Evolutionary conservation across 2,329 filamentous ascomycete species (phyloP).

Genomic region (Byssochlamys sp.): DNA sequence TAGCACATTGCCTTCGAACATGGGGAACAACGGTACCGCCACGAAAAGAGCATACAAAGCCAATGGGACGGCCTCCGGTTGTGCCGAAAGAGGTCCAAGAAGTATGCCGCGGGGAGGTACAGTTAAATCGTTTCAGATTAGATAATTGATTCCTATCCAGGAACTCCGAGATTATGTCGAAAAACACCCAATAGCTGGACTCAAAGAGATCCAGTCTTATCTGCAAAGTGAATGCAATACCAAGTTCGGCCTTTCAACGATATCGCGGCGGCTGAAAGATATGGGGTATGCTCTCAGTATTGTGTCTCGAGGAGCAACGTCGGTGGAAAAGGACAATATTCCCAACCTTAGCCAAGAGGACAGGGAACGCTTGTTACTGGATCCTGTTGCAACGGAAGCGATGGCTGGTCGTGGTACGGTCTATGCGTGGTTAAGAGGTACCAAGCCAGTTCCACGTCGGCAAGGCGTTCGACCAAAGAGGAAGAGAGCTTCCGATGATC

Average conservation of each 20-base stretch:
- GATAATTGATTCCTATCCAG: background rate
- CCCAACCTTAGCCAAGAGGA: constrained; percentile 1
- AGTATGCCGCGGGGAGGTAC: background rate
- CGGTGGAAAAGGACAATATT: background rate
- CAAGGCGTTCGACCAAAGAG: background rate
- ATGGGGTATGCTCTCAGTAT: constrained; percentile 4
- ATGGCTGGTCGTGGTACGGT: background rate
- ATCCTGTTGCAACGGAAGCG: background rate
- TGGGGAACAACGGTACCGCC: constrained; percentile 4
- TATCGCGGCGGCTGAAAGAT: constrained; percentile 4
- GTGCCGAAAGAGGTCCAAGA: constrained; percentile 1
- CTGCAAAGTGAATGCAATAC: constrained; percentile 1
- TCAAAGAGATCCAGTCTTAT: constrained; percentile 4
- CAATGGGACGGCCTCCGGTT: constrained; percentile 2
- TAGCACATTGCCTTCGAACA: constrained; percentile 4
- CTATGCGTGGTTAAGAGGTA: background rate
- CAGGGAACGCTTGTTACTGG: background rate
- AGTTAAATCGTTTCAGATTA: background rate
- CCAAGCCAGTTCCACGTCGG: constrained; percentile 1
- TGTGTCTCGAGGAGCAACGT: constrained; percentile 1
- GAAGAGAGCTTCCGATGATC: background rate
- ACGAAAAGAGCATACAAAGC: constrained; percentile 1
- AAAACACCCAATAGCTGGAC: constrained; percentile 1
- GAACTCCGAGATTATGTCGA: constrained; percentile 4
- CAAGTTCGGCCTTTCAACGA: background rate